A percentile compares a stretch with the other conserved stretches of the same genome.
Evolutionary conservation across 108 stramenopile genomes (phyloP).

Genomic region (Cyclotella distinguenda): DNA sequence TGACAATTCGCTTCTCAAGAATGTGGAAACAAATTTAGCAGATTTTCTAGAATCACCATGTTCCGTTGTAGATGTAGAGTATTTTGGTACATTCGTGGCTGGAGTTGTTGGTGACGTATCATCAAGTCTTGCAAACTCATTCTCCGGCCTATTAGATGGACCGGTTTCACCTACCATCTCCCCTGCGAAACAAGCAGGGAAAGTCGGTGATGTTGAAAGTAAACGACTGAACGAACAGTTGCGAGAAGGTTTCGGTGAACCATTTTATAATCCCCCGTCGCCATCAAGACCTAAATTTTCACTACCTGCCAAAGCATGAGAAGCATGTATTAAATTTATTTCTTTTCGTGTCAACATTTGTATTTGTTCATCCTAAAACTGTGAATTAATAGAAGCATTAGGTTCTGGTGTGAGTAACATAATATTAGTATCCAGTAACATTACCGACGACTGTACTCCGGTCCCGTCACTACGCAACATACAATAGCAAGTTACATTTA

Average conservation of each 20-base stretch:
- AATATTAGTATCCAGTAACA: no score
- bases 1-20: background rate
- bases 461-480: no score
- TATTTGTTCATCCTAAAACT: no score
- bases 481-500: no score
- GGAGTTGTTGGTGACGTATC: constrained; percentile 2
- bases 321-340: no score
- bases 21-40: background rate
- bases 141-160: constrained; percentile 8
- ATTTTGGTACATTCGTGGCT: constrained; percentile 2
- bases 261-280: constrained; percentile 5
- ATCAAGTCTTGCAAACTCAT: constrained; percentile 7
- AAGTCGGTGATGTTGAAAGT: background rate
- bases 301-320: no score
- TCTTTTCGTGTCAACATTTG: no score
- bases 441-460: no score
- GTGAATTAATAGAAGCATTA: no score
- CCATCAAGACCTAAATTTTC: background rate
- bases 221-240: background rate
- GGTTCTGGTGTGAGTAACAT: no score
- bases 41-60: constrained; percentile 11
- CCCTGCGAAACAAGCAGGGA: no score
- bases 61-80: constrained; percentile 8
- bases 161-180: no score
- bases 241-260: constrained; percentile 14